Evolutionary conservation across 306 rosid species (phyloP), one percentile per base, ranked within the genome.

Genomic region (Glycyrrhiza uralensis): DNA sequence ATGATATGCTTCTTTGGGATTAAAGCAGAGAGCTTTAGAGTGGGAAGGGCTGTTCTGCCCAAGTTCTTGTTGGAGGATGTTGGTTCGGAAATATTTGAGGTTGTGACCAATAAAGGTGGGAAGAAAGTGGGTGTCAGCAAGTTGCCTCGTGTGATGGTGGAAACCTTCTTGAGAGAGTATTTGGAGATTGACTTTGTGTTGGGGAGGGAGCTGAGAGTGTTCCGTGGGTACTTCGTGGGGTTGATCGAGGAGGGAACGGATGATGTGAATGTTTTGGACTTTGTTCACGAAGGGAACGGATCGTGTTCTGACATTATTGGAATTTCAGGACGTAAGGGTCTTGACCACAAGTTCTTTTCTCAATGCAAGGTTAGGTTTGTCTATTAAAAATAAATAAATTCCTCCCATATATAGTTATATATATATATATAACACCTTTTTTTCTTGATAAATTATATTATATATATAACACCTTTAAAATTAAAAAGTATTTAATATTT

Each of bases 1-100:
- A 84, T 89, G 90, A 47, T 87, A 7, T 81, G 87, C 70, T 89
- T 92, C 85, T 83, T 84, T 36, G 97, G 97, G 74, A 54, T 92
- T 4, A 92, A 78, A 81, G 76, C 26, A 41, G 83, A 81, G 5
- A 71, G 47, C 18, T 89, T 92, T 7, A 72, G 88, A 52, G 76
- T 50, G 3, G 96, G 97, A 41, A 75, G 81, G 0, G 76, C 87
- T 12, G 96, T 87, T 54, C 66, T 92, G 79, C 96, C 93, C 0
- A 92, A 92, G 68, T 92, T 82, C 44, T 80, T 84, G 12, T 30
- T 92, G 26, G 88, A 92, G 28, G 90, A 87, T 15, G 92, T 89
- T 17, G 93, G 93, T 3, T 36, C 11, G n/a, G 97, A 92, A 55
- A 82, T 70, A 0, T 67, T 83, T 42, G 87, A 87, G 73, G 85